Base-by-base conservation (phyloP, 305 asterid genomes). In the Fraxinus ornus region DNA sequence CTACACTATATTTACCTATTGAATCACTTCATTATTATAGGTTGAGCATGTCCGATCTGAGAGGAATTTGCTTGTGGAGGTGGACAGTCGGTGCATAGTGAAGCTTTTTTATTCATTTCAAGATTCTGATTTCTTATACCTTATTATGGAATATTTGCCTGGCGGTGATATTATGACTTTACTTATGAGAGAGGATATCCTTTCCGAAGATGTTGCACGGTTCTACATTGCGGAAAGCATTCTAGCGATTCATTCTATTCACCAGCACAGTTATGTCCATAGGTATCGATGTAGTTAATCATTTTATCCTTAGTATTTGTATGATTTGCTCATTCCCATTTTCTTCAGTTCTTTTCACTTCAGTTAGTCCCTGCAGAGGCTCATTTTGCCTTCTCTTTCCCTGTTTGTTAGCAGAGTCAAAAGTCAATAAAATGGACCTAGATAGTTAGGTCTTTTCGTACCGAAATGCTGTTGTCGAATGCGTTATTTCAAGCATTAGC, bases 141-240 rank as follows among this genome's bases (percentile, higher is more conserved):
- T 95, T 75, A 95, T 95, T 84, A 94, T 95, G 99, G 99, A 95
- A 87, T 95, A 95, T 89, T 90, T 95, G 86, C 99, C 99, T 35
- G 99, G 99, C 49, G 99, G 99, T 24, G 99, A 95, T 87, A 93
- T 95, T 80, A 95, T 95, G 99, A 95, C 99, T 39, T 86, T 95
- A 80, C 84, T 95, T 85, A 95, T 95, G 99, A 90, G 99, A 87
- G 97, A 93, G 83, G 99, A 95, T 88, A 78, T 83, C 80, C 98
- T 95, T 77, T 89, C 98, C 2, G 97, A 95, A 89, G 93, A 88
- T 79, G 93, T 94, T 76, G 96, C 99, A 1, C 93, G 94, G 74
- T 95, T 95, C 91, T 95, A 95, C 88, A 91, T 95, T 86, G 97
- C 93, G 1, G 98, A 95, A 84, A 94, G 99, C 83, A 90, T 92